Conservation (phyloP, 805 yeast species). For the Starmera pachycereana region DNA sequence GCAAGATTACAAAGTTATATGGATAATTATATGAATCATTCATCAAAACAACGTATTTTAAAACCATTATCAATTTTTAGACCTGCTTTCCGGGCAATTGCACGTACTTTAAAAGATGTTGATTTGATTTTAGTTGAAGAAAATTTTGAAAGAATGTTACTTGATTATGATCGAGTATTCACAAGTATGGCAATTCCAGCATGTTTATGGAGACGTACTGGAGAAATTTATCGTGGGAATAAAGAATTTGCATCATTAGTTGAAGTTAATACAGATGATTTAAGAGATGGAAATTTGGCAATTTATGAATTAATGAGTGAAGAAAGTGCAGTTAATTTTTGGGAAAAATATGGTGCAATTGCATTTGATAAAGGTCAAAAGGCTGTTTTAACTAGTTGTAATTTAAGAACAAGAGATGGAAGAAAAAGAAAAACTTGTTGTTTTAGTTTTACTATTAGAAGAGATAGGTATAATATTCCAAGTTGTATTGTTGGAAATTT, state of each 20-base stretch:
- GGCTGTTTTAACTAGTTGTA: constrained; percentile 89
- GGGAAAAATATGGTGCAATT: constrained; percentile 96
- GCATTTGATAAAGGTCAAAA: constrained; percentile 95
- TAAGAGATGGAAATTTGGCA: constrained; percentile 86
- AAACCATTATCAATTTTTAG: constrained; percentile 79
- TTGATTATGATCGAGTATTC: constrained; percentile 90
- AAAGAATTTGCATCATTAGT: constrained; percentile 93
- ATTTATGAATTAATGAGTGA: constrained; percentile 92
- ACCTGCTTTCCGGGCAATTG: constrained; percentile 90
- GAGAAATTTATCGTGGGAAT: constrained; percentile 90
- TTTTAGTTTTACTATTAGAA: constrained; percentile 84
- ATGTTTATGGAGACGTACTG: constrained; percentile 94
- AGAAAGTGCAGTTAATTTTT: constrained; percentile 90
- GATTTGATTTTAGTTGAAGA: constrained; percentile 91
- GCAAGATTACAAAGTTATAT: constrained; percentile 81
- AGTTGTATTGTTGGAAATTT: constrained; percentile 94
- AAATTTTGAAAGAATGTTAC: constrained; percentile 83
- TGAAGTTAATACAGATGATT: constrained; percentile 80
- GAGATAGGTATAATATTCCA: constrained; percentile 91
- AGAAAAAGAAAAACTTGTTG: constrained; percentile 76
- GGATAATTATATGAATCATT: constrained; percentile 84
- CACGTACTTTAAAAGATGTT: constrained; percentile 79
- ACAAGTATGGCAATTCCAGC: constrained; percentile 98
- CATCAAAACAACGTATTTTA: constrained; percentile 74
- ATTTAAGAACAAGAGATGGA: constrained; percentile 74